Evolutionary conservation across 2,329 filamentous ascomycete species (phyloP), one percentile per base, ranked within the genome.

Genomic region (Colletotrichum incanum): DNA sequence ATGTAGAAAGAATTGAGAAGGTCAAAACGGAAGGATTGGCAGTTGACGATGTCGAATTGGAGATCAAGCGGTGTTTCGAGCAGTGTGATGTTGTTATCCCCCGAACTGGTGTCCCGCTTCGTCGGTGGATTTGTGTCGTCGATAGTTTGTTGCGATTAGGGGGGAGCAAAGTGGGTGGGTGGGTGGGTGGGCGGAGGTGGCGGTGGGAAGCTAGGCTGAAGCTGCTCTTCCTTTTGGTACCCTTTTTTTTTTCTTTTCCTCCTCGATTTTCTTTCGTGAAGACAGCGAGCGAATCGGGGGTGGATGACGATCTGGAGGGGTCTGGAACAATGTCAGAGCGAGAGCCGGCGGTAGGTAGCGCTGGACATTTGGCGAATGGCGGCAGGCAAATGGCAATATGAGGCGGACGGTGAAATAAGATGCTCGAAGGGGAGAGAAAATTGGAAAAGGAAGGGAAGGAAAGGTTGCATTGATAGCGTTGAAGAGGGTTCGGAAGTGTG

Each of bases 401-500:
- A 54, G n/a, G 47, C 47, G 23, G 34, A 31, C 23, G 41, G 47
- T 49, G 20, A 9, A 23, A 56, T 23, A n/a, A 37, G 18, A 28
- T 37, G 31, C 20, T 56, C 5, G 18, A 39, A 23, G 23, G 20
- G 20, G 18, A 28, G 20, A 7, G 1, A 5, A 45, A 59, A 45
- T 16, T 11, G n/a, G 31, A 65, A 62, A 45, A 55, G 52, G 39
- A 54, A 54, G 47, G 54, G 39, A 55, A 61, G 23, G 65, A 39
- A 62, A n/a, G 59, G 45, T 62, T 61, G 69, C 69, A 72, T 72
- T 72, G 69, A 72, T 64, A 58, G 65, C 34, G 50, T 59, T 45
- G 28, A 69, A 65, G 65, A 72, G 69, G 69, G 65, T 72, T 72
- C 45, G 39, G 68, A 72, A 72, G 65, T 71, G 65, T 72, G 59